Percentiles rank a stretch among this genome's conserved stretches.
These are phyloP conservation scores for Ceratocystis cubensis DNA, from an alignment of 2,329 filamentous ascomycete species.

Conservation along the genomic window DNA sequence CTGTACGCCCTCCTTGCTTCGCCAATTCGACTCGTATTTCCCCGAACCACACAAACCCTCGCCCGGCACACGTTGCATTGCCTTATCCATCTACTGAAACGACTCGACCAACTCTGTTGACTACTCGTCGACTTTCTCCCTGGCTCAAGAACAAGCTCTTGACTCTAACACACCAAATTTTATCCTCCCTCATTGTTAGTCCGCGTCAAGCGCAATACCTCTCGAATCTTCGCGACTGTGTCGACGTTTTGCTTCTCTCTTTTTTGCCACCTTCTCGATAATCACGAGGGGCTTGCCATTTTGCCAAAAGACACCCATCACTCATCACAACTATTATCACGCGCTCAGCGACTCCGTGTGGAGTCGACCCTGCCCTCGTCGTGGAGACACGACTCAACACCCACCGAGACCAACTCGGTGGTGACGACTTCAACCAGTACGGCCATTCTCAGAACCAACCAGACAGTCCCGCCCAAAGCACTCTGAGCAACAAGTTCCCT, in stretches of 20 bases:
- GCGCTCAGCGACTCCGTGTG: conserved; percentile 18
- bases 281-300: neutral
- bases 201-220: too few species aligned
- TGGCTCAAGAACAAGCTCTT: too few species aligned
- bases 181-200: too few species aligned
- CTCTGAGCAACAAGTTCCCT: conserved; percentile 16
- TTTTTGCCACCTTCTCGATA: neutral
- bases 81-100: neutral
- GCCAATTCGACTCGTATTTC: conserved; percentile 1
- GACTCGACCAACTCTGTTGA: too few species aligned
- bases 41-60: neutral
- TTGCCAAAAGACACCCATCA: conserved; percentile 7
- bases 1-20: neutral
- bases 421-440: conserved; percentile 21
- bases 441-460: conserved; percentile 20
- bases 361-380: conserved; percentile 20
- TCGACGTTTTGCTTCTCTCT: too few species aligned
- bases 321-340: neutral
- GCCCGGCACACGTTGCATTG: neutral
- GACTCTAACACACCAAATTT: too few species aligned
- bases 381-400: conserved; percentile 21
- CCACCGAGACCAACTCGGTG: conserved; percentile 22
- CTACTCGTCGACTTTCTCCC: too few species aligned
- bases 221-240: too few species aligned
- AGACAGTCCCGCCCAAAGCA: conserved; percentile 20